phyloP scores from a whole-genome alignment of 805 yeast species.

The Citeromyces nyonsensis region DNA sequence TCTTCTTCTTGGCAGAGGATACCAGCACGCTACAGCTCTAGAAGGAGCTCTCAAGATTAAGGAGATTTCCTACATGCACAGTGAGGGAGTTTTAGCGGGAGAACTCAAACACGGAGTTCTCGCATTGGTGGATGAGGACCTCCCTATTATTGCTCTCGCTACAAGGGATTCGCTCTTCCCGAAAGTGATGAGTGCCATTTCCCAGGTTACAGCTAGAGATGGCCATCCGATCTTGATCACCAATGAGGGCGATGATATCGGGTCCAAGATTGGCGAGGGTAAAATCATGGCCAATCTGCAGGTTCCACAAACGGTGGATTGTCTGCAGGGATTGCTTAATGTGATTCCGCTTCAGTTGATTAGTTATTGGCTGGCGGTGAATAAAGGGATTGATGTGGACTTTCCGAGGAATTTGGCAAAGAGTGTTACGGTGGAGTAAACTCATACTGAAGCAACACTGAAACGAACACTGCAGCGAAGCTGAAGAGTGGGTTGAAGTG shows the following conservation, averaged over 20 bases:
- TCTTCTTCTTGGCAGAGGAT: constrained; percentile 90
- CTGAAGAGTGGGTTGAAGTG: background rate
- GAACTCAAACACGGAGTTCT: constrained; percentile 97
- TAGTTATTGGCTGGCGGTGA: constrained; percentile 93
- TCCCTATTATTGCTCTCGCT: constrained; percentile 93
- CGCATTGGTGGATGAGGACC: constrained; percentile 85
- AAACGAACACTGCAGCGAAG: background rate
- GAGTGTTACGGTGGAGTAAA: constrained; percentile 89
- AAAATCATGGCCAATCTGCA: constrained; percentile 47
- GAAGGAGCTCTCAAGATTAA: constrained; percentile 98
- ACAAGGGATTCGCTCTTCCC: constrained; percentile 95
- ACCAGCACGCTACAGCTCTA: constrained; percentile 91
- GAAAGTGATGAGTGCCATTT: constrained; percentile 87
- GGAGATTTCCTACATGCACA: constrained; percentile 97
- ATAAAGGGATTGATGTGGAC: constrained; percentile 92
- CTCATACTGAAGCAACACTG: background rate
- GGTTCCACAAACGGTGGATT: constrained; percentile 92
- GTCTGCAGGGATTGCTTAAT: constrained; percentile 91
- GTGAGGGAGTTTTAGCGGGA: constrained; percentile 98
- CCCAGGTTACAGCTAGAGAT: constrained; percentile 93
- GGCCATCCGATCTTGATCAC: constrained; percentile 93
- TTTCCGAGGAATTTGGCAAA: constrained; percentile 98
- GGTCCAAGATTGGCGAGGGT: constrained; percentile 31
- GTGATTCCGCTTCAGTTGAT: constrained; percentile 91
- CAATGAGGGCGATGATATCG: constrained; percentile 62